Evolutionary conservation across 768 basidiomycete species (phyloP), one percentile per base, ranked within the genome.

Genomic region (Sarcodon aspratus): DNA sequence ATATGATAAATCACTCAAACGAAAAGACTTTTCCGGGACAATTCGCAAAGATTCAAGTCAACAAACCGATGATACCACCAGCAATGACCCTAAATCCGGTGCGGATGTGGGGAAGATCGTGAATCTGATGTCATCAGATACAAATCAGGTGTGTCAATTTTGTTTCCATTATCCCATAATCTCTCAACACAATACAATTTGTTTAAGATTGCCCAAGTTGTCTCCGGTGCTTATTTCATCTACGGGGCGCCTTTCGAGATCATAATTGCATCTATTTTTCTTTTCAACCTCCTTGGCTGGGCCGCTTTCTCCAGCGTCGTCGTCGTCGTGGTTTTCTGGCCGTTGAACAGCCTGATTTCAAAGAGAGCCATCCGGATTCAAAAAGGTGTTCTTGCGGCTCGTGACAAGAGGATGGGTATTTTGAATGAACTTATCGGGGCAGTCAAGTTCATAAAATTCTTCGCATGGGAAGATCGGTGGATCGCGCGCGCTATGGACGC

Each of bases 21-120:
- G 92, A 32, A 83, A 79, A 58, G 91, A 94, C 59, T 86, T 80
- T 51, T 87, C 86, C 0, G 92, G 91, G 1, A 68, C 89, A 36
- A 69, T 86, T 8, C 71, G 78, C 46, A 74, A 75, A 58, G 72
- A 69, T 35, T 66, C 64, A n/a, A 50, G n/a, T 45, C 12, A 45
- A 13, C 12, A 21, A 45, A 52, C 59, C 21, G 52, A 47, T 38
- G 54, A 54, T 27, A 52, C 52, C 44, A 72, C 65, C 58, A 62
- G 45, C 33, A 66, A 67, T 50, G 70, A 86, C 32, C 76, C 80
- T 1, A 82, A 78, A 55, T 75, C 82, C 0, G 85, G 88, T 12
- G 92, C 92, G 7, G 86, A 91, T 60, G 72, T 86, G 10, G 92
- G 92, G 10, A 92, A 93, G 62, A 88, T 94, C 47, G 87, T 93